phyloP scores from a whole-genome alignment of 768 basidiomycete genomes.

The Hygrophorus pudorinus region DNA sequence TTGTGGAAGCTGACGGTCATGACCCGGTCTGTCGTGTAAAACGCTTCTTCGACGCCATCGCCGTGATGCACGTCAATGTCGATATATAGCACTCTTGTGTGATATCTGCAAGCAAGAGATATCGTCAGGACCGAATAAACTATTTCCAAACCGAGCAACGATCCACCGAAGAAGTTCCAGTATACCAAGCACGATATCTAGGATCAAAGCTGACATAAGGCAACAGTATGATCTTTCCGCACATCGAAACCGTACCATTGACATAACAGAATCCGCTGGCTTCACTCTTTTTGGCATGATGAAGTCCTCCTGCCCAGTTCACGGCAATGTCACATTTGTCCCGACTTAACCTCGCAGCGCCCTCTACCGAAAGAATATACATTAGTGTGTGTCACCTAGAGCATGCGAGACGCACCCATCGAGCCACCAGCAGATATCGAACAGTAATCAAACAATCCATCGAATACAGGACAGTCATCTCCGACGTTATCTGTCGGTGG shows the following conservation, averaged over 20 bases:
- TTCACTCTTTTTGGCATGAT: slow-evolving; percentile 99
- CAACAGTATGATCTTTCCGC: neutral
- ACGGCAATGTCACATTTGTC: slow-evolving; percentile 91
- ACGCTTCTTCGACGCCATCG: slow-evolving; percentile 97
- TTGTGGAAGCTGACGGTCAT: slow-evolving; percentile 98
- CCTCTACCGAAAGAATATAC: slow-evolving; percentile 17
- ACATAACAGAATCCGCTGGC: slow-evolving; percentile 99
- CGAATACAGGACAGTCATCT: slow-evolving; percentile 95
- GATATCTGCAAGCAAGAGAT: slow-evolving; percentile 42
- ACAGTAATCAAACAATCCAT: slow-evolving; percentile 95
- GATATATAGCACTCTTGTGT: slow-evolving; percentile 87
- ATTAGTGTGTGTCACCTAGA: neutral
- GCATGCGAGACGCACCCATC: slow-evolving; percentile 47
- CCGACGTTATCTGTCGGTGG: slow-evolving; percentile 35
- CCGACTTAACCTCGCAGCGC: slow-evolving; percentile 64
- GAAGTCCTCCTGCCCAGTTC: slow-evolving; percentile 97
- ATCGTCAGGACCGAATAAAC: neutral
- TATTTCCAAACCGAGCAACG: neutral
- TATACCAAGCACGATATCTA: slow-evolving; percentile 87
- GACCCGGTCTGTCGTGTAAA: slow-evolving; percentile 94
- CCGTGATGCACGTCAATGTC: slow-evolving; percentile 99
- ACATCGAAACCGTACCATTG: slow-evolving; percentile 33
- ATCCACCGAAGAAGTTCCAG: slow-evolving; percentile 51
- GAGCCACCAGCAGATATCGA: slow-evolving; percentile 95
- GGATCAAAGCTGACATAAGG: neutral